Evolutionary conservation across 1,284 basidiomycete species (phyloP), one percentile per base, ranked within the genome.

Genomic region (Cutaneotrichosporon dermatis): DNA sequence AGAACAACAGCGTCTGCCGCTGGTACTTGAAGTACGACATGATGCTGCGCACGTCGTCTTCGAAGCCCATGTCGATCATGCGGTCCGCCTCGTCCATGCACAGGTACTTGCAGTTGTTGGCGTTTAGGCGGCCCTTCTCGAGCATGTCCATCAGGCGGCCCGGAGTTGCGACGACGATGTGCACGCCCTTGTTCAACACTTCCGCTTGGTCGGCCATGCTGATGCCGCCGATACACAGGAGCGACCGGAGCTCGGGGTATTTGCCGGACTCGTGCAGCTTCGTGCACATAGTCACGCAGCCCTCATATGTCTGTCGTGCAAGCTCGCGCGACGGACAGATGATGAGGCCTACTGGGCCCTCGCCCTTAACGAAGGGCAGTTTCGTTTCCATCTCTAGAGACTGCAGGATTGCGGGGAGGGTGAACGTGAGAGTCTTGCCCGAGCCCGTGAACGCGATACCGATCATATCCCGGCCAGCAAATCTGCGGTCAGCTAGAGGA

Each of bases 11-110:
- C 0, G 96, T 99, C 80, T 99, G 96, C 4, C 95, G 85, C 83
- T 99, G 96, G 64, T 89, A 85, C 89, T 90, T 94, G 83, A 98
- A 98, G 77, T 92, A 97, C 67, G 89, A 92, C 92, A 99, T 97
- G 70, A 99, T 96, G 72, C 93, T 95, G 59, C 95, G 83, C 35
- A 99, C 93, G 70, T 99, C 95, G 59, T 99, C 96, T 77, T 99
- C 96, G 70, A 99, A 99, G 0, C 95, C 96, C 76, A 98, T 83
- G 72, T 99, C 96, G 65, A 99, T 95, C 96, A 99, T 99, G 54
- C 96, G 83, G 79, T 99, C 96, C 0, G 96, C 96, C 79, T 99
- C 96, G 79, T 99, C 96, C 86, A 99, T 92, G 74, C 94, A 98
- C 4, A 99, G 80, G 76, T 88, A 98, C 79, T 90, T 91, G 85